Conservation (phyloP, 805 yeast genomes). For the Candida railenensis region DNA sequence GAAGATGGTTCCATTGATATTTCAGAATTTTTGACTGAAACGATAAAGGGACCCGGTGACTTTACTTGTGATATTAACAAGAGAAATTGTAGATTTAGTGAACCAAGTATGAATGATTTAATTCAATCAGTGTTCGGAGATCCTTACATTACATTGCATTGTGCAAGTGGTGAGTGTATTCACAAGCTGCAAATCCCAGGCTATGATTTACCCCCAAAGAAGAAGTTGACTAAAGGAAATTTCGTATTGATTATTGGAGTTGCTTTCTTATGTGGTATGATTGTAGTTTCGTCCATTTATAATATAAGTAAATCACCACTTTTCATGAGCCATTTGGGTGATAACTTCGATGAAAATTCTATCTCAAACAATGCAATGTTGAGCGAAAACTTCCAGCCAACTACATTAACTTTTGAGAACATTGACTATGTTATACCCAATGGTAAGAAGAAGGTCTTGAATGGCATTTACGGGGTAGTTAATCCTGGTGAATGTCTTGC, state of each 20-base stretch:
- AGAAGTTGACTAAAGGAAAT: slow-evolving; percentile 44
- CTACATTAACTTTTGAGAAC: slow-evolving; percentile 72
- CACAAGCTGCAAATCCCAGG: slow-evolving; percentile 95
- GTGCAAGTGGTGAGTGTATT: slow-evolving; percentile 87
- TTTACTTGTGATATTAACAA: slow-evolving; percentile 71
- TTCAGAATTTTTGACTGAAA: slow-evolving; percentile 85
- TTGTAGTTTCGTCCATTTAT: slow-evolving; percentile 42
- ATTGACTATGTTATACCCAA: slow-evolving; percentile 55
- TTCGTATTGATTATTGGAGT: slow-evolving; percentile 46
- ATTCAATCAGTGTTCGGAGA: slow-evolving; percentile 95
- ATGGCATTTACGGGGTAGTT: slow-evolving; percentile 69
- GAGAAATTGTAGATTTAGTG: slow-evolving; percentile 75
- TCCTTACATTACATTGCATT: slow-evolving; percentile 75
- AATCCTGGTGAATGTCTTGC: slow-evolving; percentile 90
- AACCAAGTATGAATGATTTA: slow-evolving; percentile 93
- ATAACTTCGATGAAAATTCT: slow-evolving; percentile 32
- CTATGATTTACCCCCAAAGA: slow-evolving; percentile 63
- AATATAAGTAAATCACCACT: slow-evolving; percentile 62
- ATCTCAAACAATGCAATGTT: slow-evolving; percentile 36
- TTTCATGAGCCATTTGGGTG: slow-evolving; percentile 36
- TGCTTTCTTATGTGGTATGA: slow-evolving; percentile 41
- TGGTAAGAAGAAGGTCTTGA: slow-evolving; percentile 54
- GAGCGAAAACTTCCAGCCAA: slow-evolving; percentile 57
- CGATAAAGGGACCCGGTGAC: slow-evolving; percentile 91
- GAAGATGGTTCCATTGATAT: slow-evolving; percentile 92